These are phyloP conservation scores for Blastobotrys serpentis DNA, from an alignment of 1,139 yeast genomes.

Conservation along the genomic window DNA sequence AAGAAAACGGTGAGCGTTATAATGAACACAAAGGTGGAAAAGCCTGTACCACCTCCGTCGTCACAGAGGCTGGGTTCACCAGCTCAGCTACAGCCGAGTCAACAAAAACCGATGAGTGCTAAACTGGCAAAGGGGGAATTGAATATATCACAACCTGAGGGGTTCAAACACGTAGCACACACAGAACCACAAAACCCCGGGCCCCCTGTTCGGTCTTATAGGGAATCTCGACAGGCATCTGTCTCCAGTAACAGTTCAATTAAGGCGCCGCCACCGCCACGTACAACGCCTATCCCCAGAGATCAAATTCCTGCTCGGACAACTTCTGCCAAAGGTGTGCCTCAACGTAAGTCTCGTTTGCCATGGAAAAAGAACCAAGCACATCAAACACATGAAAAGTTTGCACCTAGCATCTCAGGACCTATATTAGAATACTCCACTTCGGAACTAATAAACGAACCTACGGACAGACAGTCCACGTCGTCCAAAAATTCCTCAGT, in stretches of 20 bases:
- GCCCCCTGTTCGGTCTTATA: slow-evolving; percentile 19
- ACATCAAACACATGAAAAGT: slow-evolving; percentile 14
- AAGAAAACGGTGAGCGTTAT: slow-evolving; percentile 7
- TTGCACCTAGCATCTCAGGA: slow-evolving; percentile 25
- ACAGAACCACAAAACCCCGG: slow-evolving; percentile 12
- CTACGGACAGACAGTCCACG: slow-evolving; percentile 3
- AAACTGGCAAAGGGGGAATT: slow-evolving; percentile 15
- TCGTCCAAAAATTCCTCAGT: slow-evolving; percentile 10
- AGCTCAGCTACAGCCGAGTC: background rate
- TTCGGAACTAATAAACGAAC: slow-evolving; percentile 26
- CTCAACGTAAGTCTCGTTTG: slow-evolving; percentile 20
- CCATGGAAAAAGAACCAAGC: slow-evolving; percentile 21
- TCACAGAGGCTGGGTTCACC: slow-evolving; percentile 6
- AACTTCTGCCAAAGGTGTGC: slow-evolving; percentile 7
- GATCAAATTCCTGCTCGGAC: slow-evolving; percentile 1
- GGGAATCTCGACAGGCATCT: slow-evolving; percentile 16
- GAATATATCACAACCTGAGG: slow-evolving; percentile 20
- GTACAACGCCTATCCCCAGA: too few relatives aligned
- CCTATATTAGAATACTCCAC: slow-evolving; percentile 31
- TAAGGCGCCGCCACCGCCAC: background rate
- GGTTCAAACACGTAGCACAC: slow-evolving; percentile 20
- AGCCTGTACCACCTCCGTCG: background rate
- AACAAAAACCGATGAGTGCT: slow-evolving; percentile 1
- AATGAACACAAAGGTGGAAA: slow-evolving; percentile 3
- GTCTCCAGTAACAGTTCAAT: slow-evolving; percentile 11